A percentile compares a stretch with the other conserved stretches of the same genome.
phyloP scores from a whole-genome alignment of 306 rosid species.

The Dalbergia cultrata region DNA sequence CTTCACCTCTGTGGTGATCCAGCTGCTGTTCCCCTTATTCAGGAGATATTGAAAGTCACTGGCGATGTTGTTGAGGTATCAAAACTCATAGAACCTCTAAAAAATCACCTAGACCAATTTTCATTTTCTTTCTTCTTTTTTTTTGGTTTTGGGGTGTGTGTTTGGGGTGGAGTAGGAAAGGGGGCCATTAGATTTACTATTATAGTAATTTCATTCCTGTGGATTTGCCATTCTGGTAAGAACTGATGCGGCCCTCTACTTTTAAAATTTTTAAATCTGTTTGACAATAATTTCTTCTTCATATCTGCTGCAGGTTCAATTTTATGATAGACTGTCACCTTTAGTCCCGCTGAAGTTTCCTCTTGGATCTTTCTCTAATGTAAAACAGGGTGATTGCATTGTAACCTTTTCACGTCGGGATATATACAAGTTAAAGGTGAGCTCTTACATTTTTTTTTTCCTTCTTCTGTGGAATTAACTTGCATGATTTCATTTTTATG shows the following conservation, averaged over 20 bases:
- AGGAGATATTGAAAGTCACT: slow-evolving; percentile 81
- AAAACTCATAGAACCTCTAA: slow-evolving; percentile 23
- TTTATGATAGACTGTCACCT: slow-evolving; percentile 87
- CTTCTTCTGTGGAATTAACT: not conserved
- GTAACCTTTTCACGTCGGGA: slow-evolving; percentile 82
- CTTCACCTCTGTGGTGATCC: slow-evolving; percentile 98
- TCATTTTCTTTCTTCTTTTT: too few relatives aligned
- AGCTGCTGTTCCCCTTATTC: slow-evolving; percentile 86
- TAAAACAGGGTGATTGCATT: slow-evolving; percentile 85
- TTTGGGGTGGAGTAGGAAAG: slow-evolving; percentile 5
- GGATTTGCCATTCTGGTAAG: slow-evolving; percentile 37
- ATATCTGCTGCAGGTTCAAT: slow-evolving; percentile 65
- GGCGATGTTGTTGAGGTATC: slow-evolving; percentile 85
- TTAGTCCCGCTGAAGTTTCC: slow-evolving; percentile 78
- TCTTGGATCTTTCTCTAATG: slow-evolving; percentile 77
- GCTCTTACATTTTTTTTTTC: slow-evolving; percentile 8
- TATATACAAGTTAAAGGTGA: slow-evolving; percentile 82
- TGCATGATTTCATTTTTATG: slow-evolving; percentile 24
- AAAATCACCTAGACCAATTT: not conserved
- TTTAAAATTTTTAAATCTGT: slow-evolving; percentile 35
- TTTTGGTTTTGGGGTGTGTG: too few relatives aligned
- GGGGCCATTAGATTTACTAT: slow-evolving; percentile 20
- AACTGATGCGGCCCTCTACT: slow-evolving; percentile 37
- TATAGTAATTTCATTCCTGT: slow-evolving; percentile 17
- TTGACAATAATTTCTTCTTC: slow-evolving; percentile 25